Base-by-base conservation (phyloP, 2,329 filamentous ascomycete species). In the Alternaria ethzedia region DNA sequence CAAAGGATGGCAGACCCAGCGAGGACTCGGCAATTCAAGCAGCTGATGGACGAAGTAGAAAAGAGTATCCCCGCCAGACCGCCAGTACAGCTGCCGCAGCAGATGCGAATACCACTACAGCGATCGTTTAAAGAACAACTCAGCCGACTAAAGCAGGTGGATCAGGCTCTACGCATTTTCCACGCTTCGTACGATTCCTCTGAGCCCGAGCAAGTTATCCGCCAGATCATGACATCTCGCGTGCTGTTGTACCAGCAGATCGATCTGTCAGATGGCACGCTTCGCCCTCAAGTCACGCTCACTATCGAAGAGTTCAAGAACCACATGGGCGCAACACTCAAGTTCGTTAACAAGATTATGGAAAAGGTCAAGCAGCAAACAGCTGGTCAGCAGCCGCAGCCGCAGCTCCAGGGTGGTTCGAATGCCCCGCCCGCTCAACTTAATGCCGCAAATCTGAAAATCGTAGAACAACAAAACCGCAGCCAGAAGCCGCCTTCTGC, bases 401-500 rank as follows among this genome's bases (percentile, higher is more conserved):
- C 70, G 49, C 66, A 70, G 28, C 28, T 57, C 44, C 68, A 70
- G 60, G 57, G 61, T 61, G 57, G 63, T 61, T 63, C 66, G 50
- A 67, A 63, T 59, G 58, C 63, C 51, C 61, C 69, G 52, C 70
- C 69, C 54, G 69, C 72, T 57, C 76, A 78, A 67, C 71, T 81
- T 45, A 81, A 78, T 62, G 76, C 76, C 46, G 77, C 73, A 25
- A 80, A 80, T 58, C 69, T 79, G 61, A 78, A 74, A 65, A 74
- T 67, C 67, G 83, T 69, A 80, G 83, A 75, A 80, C 83, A 69
- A 79, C 79, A 77, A 54, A 82, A 85, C 61, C 83, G 85, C 63
- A 82, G 85, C 60, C 79, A 85, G 65, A 82, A 80, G 68, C 77
- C 82, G 50, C 84, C 85, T 50, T 79, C 81, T 47, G 82, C 85